Evolutionary conservation across 257 asterid species (phyloP).

Genomic region (Plantago ovata): DNA sequence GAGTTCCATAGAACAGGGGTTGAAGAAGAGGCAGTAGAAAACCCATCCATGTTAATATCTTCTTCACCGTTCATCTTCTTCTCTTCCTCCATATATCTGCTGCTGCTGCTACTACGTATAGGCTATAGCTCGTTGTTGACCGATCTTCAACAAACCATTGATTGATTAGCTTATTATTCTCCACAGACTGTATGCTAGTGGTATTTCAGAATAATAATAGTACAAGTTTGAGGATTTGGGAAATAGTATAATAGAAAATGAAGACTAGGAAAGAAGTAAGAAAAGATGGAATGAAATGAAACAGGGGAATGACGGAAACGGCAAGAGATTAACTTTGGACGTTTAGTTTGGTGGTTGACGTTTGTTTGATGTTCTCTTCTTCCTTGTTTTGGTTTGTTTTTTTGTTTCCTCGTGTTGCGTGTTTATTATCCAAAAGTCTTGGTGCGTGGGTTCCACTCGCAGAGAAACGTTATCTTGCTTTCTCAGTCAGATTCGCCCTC

Average conservation of each 20-base stretch:
- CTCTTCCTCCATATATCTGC: slow-evolving; percentile 40
- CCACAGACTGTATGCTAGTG: no score
- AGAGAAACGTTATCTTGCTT: background rate
- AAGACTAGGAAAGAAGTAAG: background rate
- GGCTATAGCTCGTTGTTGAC: no score
- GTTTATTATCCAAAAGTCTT: slow-evolving; percentile 2
- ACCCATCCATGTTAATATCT: slow-evolving; percentile 40
- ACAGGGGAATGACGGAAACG: slow-evolving; percentile 22
- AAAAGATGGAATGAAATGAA: slow-evolving; percentile 21
- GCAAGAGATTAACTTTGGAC: slow-evolving; percentile 19
- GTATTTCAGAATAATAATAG: background rate
- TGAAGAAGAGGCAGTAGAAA: slow-evolving; percentile 61
- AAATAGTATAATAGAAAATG: background rate
- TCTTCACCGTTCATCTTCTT: slow-evolving; percentile 36
- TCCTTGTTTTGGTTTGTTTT: background rate
- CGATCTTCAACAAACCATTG: no score
- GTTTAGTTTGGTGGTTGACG: slow-evolving; percentile 30
- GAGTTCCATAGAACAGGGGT: slow-evolving; percentile 86
- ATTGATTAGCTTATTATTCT: no score
- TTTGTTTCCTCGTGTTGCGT: slow-evolving; percentile 27
- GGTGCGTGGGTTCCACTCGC: slow-evolving; percentile 20
- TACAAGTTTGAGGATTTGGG: background rate
- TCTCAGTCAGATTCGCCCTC: background rate
- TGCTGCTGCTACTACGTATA: no score
- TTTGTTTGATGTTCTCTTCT: background rate